Evolutionary conservation across 345 rosid genomes (phyloP).

Genomic region (Excoecaria cochinchinensis): DNA sequence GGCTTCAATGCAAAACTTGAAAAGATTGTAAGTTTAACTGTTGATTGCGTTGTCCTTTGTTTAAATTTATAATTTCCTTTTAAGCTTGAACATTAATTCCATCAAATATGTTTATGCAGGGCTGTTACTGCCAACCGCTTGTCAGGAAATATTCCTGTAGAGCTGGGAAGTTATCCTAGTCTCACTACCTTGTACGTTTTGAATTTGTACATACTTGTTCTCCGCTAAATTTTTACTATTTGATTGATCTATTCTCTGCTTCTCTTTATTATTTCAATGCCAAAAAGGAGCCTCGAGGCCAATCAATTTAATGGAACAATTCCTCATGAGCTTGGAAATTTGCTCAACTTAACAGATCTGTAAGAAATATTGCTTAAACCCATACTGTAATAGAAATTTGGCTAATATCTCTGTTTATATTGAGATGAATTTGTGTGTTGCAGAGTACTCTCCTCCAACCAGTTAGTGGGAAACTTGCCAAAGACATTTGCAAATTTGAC

Average conservation of each 20-base stretch:
- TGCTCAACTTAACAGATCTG: constrained; percentile 17
- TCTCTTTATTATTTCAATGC: background rate
- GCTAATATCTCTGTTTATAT: too few relatives aligned
- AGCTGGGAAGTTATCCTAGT: background rate
- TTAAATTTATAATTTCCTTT: background rate
- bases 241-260: background rate
- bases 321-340: constrained; percentile 19
- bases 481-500: background rate
- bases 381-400: too few relatives aligned
- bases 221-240: too few relatives aligned
- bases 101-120: background rate
- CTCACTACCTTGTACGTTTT: constrained; percentile 17
- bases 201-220: background rate
- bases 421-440: background rate
- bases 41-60: too few relatives aligned
- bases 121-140: constrained; percentile 9
- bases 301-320: constrained; percentile 15
- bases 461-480: constrained; percentile 1
- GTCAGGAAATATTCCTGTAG: constrained; percentile 16
- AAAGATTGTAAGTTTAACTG: background rate
- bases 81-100: background rate
- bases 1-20: constrained; percentile 3
- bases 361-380: background rate
- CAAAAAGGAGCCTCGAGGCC: constrained; percentile 11
- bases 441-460: background rate